Base-by-base conservation (phyloP, 352 stramenopile genomes). In the Globisporangium recalcitrans region DNA sequence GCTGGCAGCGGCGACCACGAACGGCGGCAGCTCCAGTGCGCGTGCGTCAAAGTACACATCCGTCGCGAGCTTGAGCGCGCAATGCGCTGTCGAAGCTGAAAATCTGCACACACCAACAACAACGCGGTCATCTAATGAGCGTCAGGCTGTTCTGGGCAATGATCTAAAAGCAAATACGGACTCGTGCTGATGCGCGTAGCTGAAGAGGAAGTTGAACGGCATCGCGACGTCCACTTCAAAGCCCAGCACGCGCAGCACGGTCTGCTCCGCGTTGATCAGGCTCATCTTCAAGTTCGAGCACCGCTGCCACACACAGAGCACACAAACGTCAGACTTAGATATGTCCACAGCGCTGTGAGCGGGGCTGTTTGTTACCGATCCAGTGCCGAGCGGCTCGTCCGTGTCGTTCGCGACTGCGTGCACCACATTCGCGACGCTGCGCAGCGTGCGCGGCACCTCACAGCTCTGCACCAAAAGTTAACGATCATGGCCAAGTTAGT, bases 231-330 rank as follows among this genome's bases (percentile, higher is more conserved):
- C 73, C 16, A 85, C 65, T 46, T 85, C 71, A 63, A 85, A 85
- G 11, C 58, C 60, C 26, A 85, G 69, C 46, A 69, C 76, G 19
- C 76, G 71, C 27, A 85, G 67, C 29, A 80, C 72, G 22, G 69
- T 78, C 56, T 85, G 76, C 63, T 85, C 76, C 22, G 73, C 76
- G 53, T 82, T 81, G 62, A 85, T 73, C 42, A 85, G 52, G 24
- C 63, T 60, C 53, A 67, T 66, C 70, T 85, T 85, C 38, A 85
- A 60, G 57, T 75, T 71, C 0, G 64, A 29, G 55, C 81, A 85
- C 24, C 67, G 59, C 73, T 85, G 49, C 0, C 10, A 13, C 10
- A 31, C 14, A 52, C 64, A 64, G 56, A 44, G 65, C 24, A 69
- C 16, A 40, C 49, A 26, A 19, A 21, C 27, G 2, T 16, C 14